A percentile compares a stretch with the other conserved stretches of the same genome.
phyloP scores from a whole-genome alignment of 2,329 filamentous ascomycete species.

The Pezicula carpinea region DNA sequence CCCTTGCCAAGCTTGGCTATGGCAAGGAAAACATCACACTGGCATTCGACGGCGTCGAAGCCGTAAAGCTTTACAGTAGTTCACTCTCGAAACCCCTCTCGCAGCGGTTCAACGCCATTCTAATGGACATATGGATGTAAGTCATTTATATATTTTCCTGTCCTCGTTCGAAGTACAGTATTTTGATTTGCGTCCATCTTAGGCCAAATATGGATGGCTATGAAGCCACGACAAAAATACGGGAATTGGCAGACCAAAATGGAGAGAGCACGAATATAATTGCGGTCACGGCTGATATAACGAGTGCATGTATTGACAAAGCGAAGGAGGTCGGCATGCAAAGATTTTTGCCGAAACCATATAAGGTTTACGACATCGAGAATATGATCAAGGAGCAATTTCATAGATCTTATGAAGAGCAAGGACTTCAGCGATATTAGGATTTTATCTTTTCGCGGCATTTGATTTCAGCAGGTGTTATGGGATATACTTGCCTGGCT shows the following conservation, averaged over 20 bases:
- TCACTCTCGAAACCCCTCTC: conserved; percentile 28
- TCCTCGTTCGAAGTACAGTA: not conserved
- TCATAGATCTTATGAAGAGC: conserved; percentile 3
- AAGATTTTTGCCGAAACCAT: conserved; percentile 52
- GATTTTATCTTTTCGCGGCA: no score
- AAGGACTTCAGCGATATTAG: no score
- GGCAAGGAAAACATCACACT: conserved; percentile 47
- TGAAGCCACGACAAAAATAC: conserved; percentile 59
- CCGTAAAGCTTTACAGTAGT: conserved; percentile 54
- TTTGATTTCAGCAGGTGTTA: not conserved
- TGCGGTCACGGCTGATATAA: conserved; percentile 53
- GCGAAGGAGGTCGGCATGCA: conserved; percentile 49
- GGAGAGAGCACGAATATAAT: conserved; percentile 34
- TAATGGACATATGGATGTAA: conserved; percentile 73
- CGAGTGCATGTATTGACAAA: conserved; percentile 42
- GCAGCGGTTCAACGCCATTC: conserved; percentile 52
- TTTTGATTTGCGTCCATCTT: not conserved
- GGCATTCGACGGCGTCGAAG: conserved; percentile 65
- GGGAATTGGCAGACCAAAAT: conserved; percentile 29
- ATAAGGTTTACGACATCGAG: conserved; percentile 48
- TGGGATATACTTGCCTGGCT: not conserved
- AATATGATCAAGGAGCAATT: conserved; percentile 38
- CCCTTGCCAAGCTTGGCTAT: conserved; percentile 65
- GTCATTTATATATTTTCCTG: not conserved
- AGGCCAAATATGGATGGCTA: conserved; percentile 65